Conservation (phyloP, 1,284 basidiomycete genomes). For the Gymnopus androsaceus region DNA sequence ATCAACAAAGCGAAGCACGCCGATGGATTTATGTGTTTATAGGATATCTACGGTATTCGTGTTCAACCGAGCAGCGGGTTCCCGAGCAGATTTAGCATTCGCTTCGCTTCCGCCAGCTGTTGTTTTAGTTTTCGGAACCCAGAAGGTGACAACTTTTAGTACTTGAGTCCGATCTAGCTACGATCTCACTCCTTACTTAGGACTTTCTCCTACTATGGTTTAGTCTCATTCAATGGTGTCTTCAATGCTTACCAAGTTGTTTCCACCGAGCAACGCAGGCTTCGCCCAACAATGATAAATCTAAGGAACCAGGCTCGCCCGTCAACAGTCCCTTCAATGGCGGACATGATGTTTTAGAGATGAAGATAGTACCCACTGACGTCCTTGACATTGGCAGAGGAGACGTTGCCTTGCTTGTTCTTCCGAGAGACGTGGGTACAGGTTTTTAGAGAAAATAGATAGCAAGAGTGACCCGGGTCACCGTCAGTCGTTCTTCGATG, state of each 20-base stretch:
- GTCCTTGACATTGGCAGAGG: not conserved
- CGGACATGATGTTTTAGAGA: not conserved
- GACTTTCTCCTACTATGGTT: not conserved
- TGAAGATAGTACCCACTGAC: not conserved
- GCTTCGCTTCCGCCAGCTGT: not conserved
- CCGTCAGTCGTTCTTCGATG: too few relatives aligned
- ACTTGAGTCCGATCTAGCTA: too few relatives aligned
- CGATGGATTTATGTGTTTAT: too few relatives aligned
- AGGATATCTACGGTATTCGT: not conserved
- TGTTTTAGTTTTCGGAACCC: conserved; percentile 3
- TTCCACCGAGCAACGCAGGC: not conserved
- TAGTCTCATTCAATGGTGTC: not conserved
- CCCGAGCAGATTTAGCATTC: not conserved
- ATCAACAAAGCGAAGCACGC: not conserved
- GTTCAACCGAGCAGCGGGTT: not conserved
- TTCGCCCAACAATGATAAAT: not conserved
- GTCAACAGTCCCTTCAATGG: not conserved
- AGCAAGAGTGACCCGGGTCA: too few relatives aligned
- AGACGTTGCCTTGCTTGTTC: too few relatives aligned
- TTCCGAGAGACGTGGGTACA: not conserved
- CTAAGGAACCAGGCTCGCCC: not conserved
- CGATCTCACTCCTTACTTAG: not conserved
- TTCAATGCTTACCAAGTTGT: not conserved
- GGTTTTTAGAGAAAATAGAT: not conserved
- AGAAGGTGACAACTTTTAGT: not conserved